Evolutionary conservation across 164 flowering plant species (phyloP), one percentile per base, ranked within the genome.

Genomic region (Kalanchoe fedtschenkoi): DNA sequence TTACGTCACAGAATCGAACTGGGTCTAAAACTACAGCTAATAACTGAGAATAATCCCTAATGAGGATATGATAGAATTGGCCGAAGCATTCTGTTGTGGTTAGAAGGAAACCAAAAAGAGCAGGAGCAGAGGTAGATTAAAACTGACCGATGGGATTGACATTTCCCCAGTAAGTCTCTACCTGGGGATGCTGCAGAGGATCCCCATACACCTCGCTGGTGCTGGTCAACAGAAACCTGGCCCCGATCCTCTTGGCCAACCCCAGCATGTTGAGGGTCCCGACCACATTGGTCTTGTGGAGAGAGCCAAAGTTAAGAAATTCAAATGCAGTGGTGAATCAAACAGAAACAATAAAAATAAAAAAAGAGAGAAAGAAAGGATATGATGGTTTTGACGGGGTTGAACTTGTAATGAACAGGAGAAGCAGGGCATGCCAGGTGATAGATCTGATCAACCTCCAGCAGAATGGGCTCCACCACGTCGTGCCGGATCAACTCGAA

Each of bases 371-470:
- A 24, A 16, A 21, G 29, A 33, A 81, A 84, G 88, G 92, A 88
- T 88, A 86, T 88, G 66, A 90, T 90, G 2, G 97, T 90, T 77
- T 90, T 90, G 78, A 90, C 95, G 8, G 97, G 97, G 66, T 90
- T 90, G 84, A 83, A 84, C 71, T 90, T 90, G 79, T 90, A 90
- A 66, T 90, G 97, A 10, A 90, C 95, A 0, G 95, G 95, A 1
- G 92, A 88, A 0, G 95, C 97, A 8, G 97, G 97, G 65, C 97
- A 90, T 1, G 97, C 97, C 5, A 90, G 80, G 51, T 90, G 97
- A 71, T 85, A 87, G 89, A 87, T 87, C 91, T 90, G 95, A 68
- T 90, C 97, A n/a, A 90, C 97, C 75, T 90, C 97, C n/a, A 90
- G 67, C 35, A 90, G 65, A 19, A 90, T 67, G 0, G 92, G 92